These are phyloP conservation scores for Fraxinus quadrangulata DNA, from an alignment of 257 asterid species.

Conservation along the genomic window DNA sequence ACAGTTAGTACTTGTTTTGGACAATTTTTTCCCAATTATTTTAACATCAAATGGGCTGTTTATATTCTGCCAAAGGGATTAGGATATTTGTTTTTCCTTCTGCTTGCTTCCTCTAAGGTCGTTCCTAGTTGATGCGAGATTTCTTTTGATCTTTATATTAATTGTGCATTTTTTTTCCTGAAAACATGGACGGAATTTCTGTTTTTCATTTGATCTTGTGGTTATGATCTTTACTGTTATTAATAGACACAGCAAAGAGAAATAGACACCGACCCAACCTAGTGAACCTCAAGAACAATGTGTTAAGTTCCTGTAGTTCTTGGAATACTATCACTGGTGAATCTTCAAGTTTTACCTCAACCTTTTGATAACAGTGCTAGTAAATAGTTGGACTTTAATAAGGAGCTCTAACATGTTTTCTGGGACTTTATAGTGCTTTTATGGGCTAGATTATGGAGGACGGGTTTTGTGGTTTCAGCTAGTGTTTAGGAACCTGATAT, in stretches of 20 bases:
- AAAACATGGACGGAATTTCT: slow-evolving; percentile 6
- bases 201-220: background rate
- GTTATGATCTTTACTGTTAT: slow-evolving; percentile 2
- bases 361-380: background rate
- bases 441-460: slow-evolving; percentile 1
- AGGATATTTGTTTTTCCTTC: background rate
- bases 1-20: background rate
- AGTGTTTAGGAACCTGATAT: background rate
- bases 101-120: background rate
- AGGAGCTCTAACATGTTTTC: background rate
- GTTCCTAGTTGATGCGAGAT: background rate
- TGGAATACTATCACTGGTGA: background rate
- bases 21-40: background rate
- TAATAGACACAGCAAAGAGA: background rate
- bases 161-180: background rate
- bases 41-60: background rate
- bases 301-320: background rate
- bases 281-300: background rate
- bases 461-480: background rate
- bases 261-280: background rate
- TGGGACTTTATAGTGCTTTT: background rate
- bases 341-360: background rate
- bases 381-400: background rate
- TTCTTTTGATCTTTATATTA: slow-evolving; percentile 2
- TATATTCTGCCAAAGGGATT: background rate